A percentile compares a stretch with the other conserved stretches of the same genome.
Conservation (phyloP, 495 filamentous ascomycete genomes). For the Penicillium argentinense region DNA sequence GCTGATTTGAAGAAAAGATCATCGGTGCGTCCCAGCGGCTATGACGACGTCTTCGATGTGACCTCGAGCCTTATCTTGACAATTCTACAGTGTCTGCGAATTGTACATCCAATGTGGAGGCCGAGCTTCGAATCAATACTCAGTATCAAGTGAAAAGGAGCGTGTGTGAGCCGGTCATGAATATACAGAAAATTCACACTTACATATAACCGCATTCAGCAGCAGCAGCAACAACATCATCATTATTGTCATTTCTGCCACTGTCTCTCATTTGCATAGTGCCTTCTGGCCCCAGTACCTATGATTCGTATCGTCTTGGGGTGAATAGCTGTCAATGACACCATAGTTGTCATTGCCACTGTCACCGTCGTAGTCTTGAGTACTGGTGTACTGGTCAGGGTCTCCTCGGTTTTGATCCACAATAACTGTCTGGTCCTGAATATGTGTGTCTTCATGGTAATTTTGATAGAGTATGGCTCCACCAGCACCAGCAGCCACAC, state of each 20-base stretch:
- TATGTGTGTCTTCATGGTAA: background rate
- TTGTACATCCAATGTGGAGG: no score
- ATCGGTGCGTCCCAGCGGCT: no score
- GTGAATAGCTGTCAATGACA: background rate
- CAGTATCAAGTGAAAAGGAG: no score
- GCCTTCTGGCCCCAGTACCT: background rate
- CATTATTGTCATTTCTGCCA: background rate
- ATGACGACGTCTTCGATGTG: no score
- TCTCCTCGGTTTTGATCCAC: background rate
- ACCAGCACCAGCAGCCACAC: background rate
- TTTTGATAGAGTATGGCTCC: background rate
- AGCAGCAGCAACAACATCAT: background rate
- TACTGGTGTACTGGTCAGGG: background rate
- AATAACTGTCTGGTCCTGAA: background rate
- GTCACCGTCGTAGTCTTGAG: background rate
- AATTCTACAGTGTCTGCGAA: no score
- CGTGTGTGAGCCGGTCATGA: no score
- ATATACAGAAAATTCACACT: no score
- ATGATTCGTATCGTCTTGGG: background rate
- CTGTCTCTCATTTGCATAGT: background rate
- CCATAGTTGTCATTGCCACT: background rate
- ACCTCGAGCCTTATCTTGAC: no score
- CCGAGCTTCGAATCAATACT: no score
- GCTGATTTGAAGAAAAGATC: no score
- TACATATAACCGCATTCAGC: no score